Evolutionary conservation across 1,284 basidiomycete species (phyloP), one percentile per base, ranked within the genome.

Genomic region (Microstroma glucosiphilum): DNA sequence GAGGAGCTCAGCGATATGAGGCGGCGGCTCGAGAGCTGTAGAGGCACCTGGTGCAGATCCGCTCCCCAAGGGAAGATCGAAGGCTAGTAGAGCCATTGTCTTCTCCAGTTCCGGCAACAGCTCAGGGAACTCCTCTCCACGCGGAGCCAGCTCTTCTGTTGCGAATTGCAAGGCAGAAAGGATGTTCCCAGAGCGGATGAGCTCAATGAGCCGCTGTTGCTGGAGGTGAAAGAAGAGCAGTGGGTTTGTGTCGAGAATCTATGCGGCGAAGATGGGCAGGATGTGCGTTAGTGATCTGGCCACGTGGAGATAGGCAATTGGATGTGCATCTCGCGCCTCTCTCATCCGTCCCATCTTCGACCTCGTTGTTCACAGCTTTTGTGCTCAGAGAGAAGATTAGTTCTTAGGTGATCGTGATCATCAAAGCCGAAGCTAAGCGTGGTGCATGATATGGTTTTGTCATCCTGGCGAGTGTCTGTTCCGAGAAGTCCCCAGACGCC

Each of bases 191-290:
- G 87, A 85, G 0, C 93, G 89, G 71, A 98, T 96, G 69, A 87
- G 87, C 81, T 98, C 96, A 78, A 97, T 96, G 46, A 98, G 83
- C 67, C 89, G 90, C 79, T 96, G 90, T 69, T 96, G 91, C 74
- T 96, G 91, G 7, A 96, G 85, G 72, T 89, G 90, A 81, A 97
- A 96, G 78, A 92, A 93, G 56, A 96, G 82, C 2, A 86, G 85
- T 3, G 89, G 90, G 79, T 94, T 92, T 26, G 88, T 91, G 79
- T 97, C 94, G 72, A 97, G 84, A 73, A 97, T 96, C 94, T 98
- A 80, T 65, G 15, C n/a, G 26, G 56, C n/a, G n/a, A 23, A 11
- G 17, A 21, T 4, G 19, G n/a, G 19, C 8, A 58, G 21, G 17
- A 3, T 7, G 25, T 17, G 1, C 11, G 53, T 48, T 9, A 37